Conservation (phyloP, 306 rosid genomes). For the Parietaria judaica region DNA sequence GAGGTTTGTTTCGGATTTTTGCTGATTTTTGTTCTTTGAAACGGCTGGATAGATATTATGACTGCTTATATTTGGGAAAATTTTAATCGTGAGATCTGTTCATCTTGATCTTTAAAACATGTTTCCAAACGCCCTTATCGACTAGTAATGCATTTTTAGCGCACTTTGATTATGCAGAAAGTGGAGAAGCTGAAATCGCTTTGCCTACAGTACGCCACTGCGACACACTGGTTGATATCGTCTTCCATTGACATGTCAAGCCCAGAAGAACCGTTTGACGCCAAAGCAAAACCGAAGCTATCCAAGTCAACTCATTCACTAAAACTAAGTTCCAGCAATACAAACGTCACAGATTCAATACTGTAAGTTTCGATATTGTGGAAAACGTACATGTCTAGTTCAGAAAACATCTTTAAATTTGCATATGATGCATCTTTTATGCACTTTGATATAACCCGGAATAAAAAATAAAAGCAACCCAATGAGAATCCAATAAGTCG, state of each 20-base stretch:
- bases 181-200: constrained; percentile 75
- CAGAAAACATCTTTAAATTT: not conserved
- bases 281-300: constrained; percentile 35
- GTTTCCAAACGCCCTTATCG: too few species aligned
- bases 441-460: too few species aligned
- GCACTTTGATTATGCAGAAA: constrained; percentile 50
- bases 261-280: constrained; percentile 36
- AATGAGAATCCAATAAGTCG: too few species aligned
- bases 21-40: not conserved
- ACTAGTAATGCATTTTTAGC: not conserved
- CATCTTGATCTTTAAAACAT: too few species aligned
- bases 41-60: not conserved
- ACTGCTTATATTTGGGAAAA: not conserved
- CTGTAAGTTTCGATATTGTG: constrained; percentile 44
- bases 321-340: constrained; percentile 51
- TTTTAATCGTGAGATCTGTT: too few species aligned
- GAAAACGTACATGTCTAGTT: not conserved
- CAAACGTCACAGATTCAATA: constrained; percentile 53
- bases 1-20: constrained; percentile 52
- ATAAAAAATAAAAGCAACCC: too few species aligned
- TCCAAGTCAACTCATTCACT: constrained; percentile 39
- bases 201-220: constrained; percentile 87
- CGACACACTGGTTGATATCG: constrained; percentile 84
- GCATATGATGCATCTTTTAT: too few species aligned
- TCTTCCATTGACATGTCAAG: constrained; percentile 51